Percentiles rank a stretch among this genome's conserved stretches.
Evolutionary conservation across 768 basidiomycete species (phyloP).

Genomic region (Calvatia gigantea): DNA sequence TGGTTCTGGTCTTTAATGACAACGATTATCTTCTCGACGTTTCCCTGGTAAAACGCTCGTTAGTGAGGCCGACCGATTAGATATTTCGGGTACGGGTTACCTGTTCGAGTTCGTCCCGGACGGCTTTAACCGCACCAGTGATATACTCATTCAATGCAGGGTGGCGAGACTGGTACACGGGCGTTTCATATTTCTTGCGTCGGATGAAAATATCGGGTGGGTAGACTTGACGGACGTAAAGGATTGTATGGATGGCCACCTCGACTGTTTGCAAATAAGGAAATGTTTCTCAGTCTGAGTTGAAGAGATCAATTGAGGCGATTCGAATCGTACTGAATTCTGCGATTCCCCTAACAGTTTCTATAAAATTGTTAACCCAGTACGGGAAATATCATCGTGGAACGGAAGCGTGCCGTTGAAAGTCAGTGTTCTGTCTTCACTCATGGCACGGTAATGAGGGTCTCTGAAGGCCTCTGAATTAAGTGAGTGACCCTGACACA

Average conservation of each 20-base stretch:
- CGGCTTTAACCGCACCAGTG: conserved; percentile 79
- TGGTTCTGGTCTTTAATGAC: conserved; percentile 83
- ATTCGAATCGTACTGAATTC: conserved; percentile 59
- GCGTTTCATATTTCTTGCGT: conserved; percentile 85
- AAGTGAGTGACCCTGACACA: too few species aligned
- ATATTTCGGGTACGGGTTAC: conserved; percentile 37
- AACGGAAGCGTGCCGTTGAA: conserved; percentile 28
- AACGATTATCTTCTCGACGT: conserved; percentile 74
- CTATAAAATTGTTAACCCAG: conserved; percentile 30
- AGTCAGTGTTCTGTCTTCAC: conserved; percentile 15
- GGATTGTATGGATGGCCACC: conserved; percentile 87
- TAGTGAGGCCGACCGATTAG: not conserved
- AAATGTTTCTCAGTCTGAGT: not conserved
- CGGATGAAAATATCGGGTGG: conserved; percentile 85
- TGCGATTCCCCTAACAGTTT: conserved; percentile 59
- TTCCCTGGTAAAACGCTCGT: conserved; percentile 46
- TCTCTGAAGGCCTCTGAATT: not conserved
- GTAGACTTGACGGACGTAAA: conserved; percentile 89
- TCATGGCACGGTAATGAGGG: conserved; percentile 11
- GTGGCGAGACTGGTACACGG: conserved; percentile 92
- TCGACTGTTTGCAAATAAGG: conserved; percentile 64
- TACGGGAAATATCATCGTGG: not conserved
- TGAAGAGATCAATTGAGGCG: not conserved
- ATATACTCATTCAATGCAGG: conserved; percentile 87
- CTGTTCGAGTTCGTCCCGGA: conserved; percentile 68